Conservation (phyloP, 805 yeast species). For the Pichia californica region DNA sequence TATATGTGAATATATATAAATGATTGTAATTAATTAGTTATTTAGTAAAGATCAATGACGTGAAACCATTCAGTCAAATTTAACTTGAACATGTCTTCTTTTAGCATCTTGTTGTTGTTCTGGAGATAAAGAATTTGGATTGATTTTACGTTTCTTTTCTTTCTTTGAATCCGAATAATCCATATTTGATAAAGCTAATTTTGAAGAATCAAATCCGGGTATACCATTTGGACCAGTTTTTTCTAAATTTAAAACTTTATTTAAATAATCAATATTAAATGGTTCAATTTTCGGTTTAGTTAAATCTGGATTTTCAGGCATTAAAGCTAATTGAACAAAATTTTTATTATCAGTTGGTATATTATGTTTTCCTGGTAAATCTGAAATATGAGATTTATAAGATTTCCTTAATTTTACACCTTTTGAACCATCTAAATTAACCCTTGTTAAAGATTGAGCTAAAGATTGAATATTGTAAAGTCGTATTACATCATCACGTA, state of each 20-base stretch:
- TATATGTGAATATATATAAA: background rate
- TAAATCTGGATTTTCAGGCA: slow-evolving; percentile 35
- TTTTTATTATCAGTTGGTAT: slow-evolving; percentile 44
- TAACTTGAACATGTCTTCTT: slow-evolving; percentile 30
- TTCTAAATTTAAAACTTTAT: slow-evolving; percentile 50
- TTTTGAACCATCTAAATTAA: slow-evolving; percentile 80
- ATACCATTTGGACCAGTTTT: slow-evolving; percentile 63
- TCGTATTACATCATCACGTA: slow-evolving; percentile 61
- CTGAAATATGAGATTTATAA: slow-evolving; percentile 86
- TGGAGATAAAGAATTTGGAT: slow-evolving; percentile 14
- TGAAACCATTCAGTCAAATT: slow-evolving; percentile 18
- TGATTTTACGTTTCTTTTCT: slow-evolving; percentile 24
- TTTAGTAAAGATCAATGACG: too few relatives aligned
- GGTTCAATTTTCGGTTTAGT: slow-evolving; percentile 35
- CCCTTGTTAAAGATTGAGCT: slow-evolving; percentile 77
- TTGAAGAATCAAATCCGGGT: slow-evolving; percentile 67
- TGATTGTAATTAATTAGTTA: background rate
- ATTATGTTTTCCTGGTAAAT: slow-evolving; percentile 72
- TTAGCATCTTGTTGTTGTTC: slow-evolving; percentile 22
- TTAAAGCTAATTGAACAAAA: slow-evolving; percentile 33
- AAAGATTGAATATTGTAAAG: slow-evolving; percentile 61
- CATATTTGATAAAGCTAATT: slow-evolving; percentile 53
- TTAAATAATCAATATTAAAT: slow-evolving; percentile 44
- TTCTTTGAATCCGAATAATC: slow-evolving; percentile 15
- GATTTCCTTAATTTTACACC: slow-evolving; percentile 92